Conservation (phyloP, 495 filamentous ascomycete species). For the Gamarada debralockiae region DNA sequence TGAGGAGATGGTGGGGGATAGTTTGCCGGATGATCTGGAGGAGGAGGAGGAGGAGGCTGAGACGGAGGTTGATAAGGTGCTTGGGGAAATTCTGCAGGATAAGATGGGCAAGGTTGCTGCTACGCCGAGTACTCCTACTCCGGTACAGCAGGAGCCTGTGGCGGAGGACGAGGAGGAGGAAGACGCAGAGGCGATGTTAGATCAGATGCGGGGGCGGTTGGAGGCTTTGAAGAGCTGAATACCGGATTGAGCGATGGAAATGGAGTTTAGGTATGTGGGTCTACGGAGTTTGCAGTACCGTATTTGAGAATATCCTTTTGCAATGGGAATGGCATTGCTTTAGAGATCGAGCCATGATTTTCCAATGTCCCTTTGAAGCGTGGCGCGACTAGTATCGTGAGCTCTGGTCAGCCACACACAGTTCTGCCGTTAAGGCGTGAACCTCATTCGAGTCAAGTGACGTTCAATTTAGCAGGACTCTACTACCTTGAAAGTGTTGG, state of each 20-base stretch:
- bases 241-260: neutral
- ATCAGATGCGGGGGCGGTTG: conserved; percentile 87
- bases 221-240: conserved; percentile 84
- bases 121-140: conserved; percentile 53
- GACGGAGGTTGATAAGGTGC: conserved; percentile 85
- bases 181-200: conserved; percentile 80
- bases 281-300: neutral
- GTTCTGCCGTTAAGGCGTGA: too few species aligned
- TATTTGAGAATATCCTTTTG: neutral
- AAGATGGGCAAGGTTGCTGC: conserved; percentile 64
- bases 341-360: too few species aligned
- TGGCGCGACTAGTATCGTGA: too few species aligned
- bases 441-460: too few species aligned
- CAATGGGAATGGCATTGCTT: neutral
- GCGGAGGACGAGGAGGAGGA: conserved; percentile 71
- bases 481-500: too few species aligned
- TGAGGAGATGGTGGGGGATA: conserved; percentile 93
- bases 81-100: conserved; percentile 84
- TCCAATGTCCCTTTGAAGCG: too few species aligned
- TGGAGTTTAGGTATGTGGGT: conserved; percentile 2
- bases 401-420: too few species aligned
- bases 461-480: too few species aligned
- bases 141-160: conserved; percentile 15
- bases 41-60: conserved; percentile 89
- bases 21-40: conserved; percentile 61